Base-by-base conservation (phyloP, 73 alveolate genomes). In the Blepharisma japonicum region DNA sequence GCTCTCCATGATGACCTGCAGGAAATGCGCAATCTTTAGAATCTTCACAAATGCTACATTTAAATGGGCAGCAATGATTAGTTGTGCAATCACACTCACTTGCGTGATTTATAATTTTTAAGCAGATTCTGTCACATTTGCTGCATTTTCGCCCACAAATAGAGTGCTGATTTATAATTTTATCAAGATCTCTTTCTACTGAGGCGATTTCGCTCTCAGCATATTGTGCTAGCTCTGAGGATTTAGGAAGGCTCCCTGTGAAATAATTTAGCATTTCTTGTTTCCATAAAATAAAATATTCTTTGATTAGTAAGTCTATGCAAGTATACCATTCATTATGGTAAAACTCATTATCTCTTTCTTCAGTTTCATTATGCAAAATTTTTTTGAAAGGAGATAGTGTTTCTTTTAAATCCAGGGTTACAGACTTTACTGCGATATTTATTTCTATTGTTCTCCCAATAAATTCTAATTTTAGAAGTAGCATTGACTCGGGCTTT, bases 1-100 rank as follows among this genome's bases (percentile, higher is more conserved):
- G 80, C 1, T 70, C 20, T n/a, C 66, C 80, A 2, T 38, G 0
- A 45, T 70, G 80, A 2, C 80, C 80, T 2, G 80, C 80, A 14
- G 0, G 6, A 2, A 2, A 18, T 45, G 80, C 23, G 4, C 80
- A 70, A 7, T 1, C 4, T 70, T 23, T 9, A 1, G 61, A 25
- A 39, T 1, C 2, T 70, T 25, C 80, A 0, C 80, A 70, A 1
- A 70, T 2, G 0, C 4, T 20, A 25, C 80, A 70, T 0, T 45
- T 5, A 45, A 38, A 23, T 25, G 11, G 11, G 45, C 80, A 70
- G 0, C 5, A 1, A 70, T 70, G 80, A 3, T 25, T 3, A 7
- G 80, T 70, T 23, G 14, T 1, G 45, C 80, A 70, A 2, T 18
- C 23, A 45, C 80, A 70, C 5, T 61, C 48, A 18, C 47, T 20